Base-by-base conservation (phyloP, 495 filamentous ascomycete species). In the Neurospora pannonica region DNA sequence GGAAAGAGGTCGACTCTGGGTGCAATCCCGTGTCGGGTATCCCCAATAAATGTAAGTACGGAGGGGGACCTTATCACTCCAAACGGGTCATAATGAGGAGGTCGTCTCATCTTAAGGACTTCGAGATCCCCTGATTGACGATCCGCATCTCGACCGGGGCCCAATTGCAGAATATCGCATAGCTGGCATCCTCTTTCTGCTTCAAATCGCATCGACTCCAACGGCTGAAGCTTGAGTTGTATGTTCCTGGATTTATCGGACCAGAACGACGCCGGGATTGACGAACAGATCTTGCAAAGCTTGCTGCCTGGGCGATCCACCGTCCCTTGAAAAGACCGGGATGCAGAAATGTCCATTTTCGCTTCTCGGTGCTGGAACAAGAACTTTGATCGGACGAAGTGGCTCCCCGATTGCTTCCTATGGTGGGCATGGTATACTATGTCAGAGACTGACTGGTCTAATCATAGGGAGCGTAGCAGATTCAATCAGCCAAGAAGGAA, bases 21-120 rank as follows among this genome's bases (percentile, higher is more conserved):
- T 15, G 4, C 5, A 5, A 42, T 10, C 5, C 0, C n/a, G 39
- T 42, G 15, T 42, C 4, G 15, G 15, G 39, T 43, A 43, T 43
- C 40, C 17, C 5, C 6, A 48, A 3, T 8, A 1, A 48, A 0
- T 24, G 21, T 48, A 2, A 48, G 4, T 10, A 11, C 0, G 0
- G 43, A 48, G 9, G 9, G n/a, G 3, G 0, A 3, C 0, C 5
- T 11, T 0, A 2, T 0, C n/a, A 24, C 3, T 4, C 4, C 43
- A 48, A 5, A 24, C 9, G 43, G 43, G n/a, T 11, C 43, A 48
- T 48, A 48, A 11, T 24, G 3, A 19, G 17, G 15, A 43, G 5
- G 17, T 21, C 43, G 43, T 24, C 10, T 28, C 46, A 54, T 5
- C 21, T 54, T 5, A 4, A 54, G 46, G 11, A 6, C 11, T 28